Percentiles rank a stretch among this genome's conserved stretches.
phyloP scores from a whole-genome alignment of 805 yeast genomes.

The Metschnikowia orientalis region DNA sequence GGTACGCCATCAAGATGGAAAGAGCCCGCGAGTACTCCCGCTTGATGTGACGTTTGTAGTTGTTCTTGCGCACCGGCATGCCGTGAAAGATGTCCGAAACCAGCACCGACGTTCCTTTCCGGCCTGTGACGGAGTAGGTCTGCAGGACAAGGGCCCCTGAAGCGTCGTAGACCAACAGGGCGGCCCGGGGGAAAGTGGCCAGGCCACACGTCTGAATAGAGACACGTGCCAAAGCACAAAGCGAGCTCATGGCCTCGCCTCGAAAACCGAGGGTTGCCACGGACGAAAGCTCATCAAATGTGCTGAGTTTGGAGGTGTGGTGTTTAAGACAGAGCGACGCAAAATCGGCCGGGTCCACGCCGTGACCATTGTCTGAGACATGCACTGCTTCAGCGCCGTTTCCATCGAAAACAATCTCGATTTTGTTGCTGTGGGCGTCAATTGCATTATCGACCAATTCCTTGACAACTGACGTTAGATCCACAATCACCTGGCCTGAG shows the following conservation, averaged over 20 bases:
- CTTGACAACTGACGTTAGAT: slow-evolving; percentile 70
- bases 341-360: slow-evolving; percentile 53
- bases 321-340: slow-evolving; percentile 54
- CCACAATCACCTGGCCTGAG: slow-evolving; percentile 90
- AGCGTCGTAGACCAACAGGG: slow-evolving; percentile 47
- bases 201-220: slow-evolving; percentile 47
- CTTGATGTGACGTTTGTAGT: slow-evolving; percentile 60
- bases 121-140: slow-evolving; percentile 42
- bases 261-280: slow-evolving; percentile 67
- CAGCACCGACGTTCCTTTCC: slow-evolving; percentile 63
- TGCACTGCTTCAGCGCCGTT: slow-evolving; percentile 73
- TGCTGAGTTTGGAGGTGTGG: slow-evolving; percentile 59
- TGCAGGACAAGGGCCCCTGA: slow-evolving; percentile 46
- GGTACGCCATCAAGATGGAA: slow-evolving; percentile 58
- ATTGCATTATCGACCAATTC: slow-evolving; percentile 84
- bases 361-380: slow-evolving; percentile 64
- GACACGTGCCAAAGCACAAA: slow-evolving; percentile 52
- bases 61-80: slow-evolving; percentile 80
- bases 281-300: slow-evolving; percentile 49
- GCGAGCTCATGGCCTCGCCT: slow-evolving; percentile 76
- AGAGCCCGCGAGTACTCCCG: slow-evolving; percentile 73
- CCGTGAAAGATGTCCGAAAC: slow-evolving; percentile 58
- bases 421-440: slow-evolving; percentile 67
- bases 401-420: slow-evolving; percentile 65
- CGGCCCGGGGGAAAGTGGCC: slow-evolving; percentile 52